Evolutionary conservation across 208 protist genomes (phyloP), one percentile per base, ranked within the genome.

Genomic region (Novymonas esmeraldas): DNA sequence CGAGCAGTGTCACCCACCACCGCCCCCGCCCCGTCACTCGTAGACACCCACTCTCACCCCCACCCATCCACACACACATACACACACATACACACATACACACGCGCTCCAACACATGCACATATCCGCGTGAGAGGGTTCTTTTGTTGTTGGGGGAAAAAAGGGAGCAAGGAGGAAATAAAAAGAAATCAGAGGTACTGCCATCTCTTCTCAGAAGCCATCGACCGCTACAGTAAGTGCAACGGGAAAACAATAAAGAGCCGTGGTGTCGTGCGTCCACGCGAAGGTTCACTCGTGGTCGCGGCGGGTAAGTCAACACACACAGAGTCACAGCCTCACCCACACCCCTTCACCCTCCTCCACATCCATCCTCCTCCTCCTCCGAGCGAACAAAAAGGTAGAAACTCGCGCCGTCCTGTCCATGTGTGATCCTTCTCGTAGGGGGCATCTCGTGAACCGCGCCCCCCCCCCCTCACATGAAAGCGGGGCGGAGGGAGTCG

Each of bases 241-340:
- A 57, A 42, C 29, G 22, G 34, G 56, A 24, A 61, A 48, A 61
- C 42, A 61, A 61, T 48, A 61, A 61, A 61, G 33, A 46, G 56
- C 46, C 56, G 56, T 61, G 56, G 56, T 61, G 56, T 61, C 56
- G 39, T 61, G 33, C 56, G 56, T 61, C 56, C 56, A 61, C 56
- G 56, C 56, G 56, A 61, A 61, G 56, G 39, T 14, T 61, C 56
- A 46, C 56, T 49, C 46, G 56, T 46, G 42, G 56, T 46, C 42
- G 38, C 20, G 33, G 46, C 56, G 56, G n/a, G n/a, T n/a, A n/a
- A n/a, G n/a, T n/a, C n/a, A n/a, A n/a, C n/a, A n/a, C n/a, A n/a
- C n/a, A n/a, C n/a, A n/a, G n/a, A n/a, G n/a, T 61, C 56, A 61
- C 41, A 24, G 28, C 56, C 26, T 61, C 39, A 34, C 46, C 24